Percentiles rank a stretch among this genome's conserved stretches.
Evolutionary conservation across 768 basidiomycete genomes (phyloP).

Genomic region (Boletales sp.): DNA sequence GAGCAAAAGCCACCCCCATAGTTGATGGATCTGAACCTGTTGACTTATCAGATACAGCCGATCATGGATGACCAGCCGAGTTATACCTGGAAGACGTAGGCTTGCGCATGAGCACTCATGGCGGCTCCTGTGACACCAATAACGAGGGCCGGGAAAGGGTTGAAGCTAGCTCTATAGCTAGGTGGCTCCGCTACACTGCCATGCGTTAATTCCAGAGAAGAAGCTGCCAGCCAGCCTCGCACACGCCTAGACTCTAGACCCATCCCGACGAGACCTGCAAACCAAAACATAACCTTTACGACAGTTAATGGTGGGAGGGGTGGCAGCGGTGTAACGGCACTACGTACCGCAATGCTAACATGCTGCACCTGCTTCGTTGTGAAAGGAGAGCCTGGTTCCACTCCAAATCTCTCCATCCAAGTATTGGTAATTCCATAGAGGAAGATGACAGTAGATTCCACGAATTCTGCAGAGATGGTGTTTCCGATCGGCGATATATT

Average conservation of each 20-base stretch:
- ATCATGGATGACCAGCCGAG: not conserved
- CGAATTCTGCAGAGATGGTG: slow-evolving; percentile 65
- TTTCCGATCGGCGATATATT: slow-evolving; percentile 59
- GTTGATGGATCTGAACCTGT: slow-evolving; percentile 81
- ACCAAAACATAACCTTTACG: slow-evolving; percentile 84
- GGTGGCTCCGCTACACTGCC: slow-evolving; percentile 56
- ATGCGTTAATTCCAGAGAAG: slow-evolving; percentile 29
- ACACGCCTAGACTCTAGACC: slow-evolving; percentile 77
- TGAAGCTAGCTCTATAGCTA: slow-evolving; percentile 76
- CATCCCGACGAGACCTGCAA: slow-evolving; percentile 86
- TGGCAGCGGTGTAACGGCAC: not conserved
- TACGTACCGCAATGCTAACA: slow-evolving; percentile 80
- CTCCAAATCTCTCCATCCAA: slow-evolving; percentile 97
- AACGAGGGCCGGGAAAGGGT: slow-evolving; percentile 89
- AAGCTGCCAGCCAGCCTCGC: slow-evolving; percentile 68
- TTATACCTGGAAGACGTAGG: slow-evolving; percentile 79
- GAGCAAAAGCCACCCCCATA: slow-evolving; percentile 89
- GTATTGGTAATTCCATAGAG: slow-evolving; percentile 87
- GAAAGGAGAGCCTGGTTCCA: slow-evolving; percentile 73
- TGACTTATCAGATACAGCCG: slow-evolving; percentile 5
- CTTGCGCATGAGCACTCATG: slow-evolving; percentile 90
- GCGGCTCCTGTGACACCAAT: slow-evolving; percentile 92
- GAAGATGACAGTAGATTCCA: slow-evolving; percentile 81
- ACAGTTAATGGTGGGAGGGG: not conserved
- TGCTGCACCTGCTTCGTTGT: slow-evolving; percentile 93